Evolutionary conservation across 78 protist species (phyloP), one percentile per base, ranked within the genome.

Genomic region (Speleostelium caveatum): DNA sequence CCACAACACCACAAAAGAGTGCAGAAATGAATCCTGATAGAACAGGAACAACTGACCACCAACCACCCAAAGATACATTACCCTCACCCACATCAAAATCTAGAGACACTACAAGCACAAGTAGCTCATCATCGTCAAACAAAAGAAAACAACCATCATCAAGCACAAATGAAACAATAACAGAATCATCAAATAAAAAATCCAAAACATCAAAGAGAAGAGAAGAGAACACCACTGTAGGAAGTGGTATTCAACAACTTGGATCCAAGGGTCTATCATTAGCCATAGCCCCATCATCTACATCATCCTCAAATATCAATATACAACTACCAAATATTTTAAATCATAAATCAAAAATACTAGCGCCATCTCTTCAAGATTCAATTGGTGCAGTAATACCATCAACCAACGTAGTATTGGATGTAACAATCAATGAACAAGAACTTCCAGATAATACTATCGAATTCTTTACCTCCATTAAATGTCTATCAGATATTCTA

Each of bases 391-490:
- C 16, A 58, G 19, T n/a, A 58, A 5, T n/a, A 58, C 7, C 16
- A n/a, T 5, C 16, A 58, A 58, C 5, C 63, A 58, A 16, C 4
- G 8, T n/a, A 58, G 12, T 58, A 33, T 10, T 74, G 5, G 91
- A 83, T 69, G 49, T 83, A 41, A 45, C 12, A 22, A 59, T 83
- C 38, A 39, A 33, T 1, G 91, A 83, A 69, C 78, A 68, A 56
- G 91, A 83, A 60, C 62, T 83, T 6, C 72, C 7, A 10, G 79
- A 83, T 42, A 30, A 42, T 32, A 56, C 74, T 1, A 35, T 60
- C 1, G 91, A 83, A 33, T 69, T 69, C 28, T 83, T 83, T 33
- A 69, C 91, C 14, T 32, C 51, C 22, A 83, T 83, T 21, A 35
- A 67, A 41, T 83, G 30, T 30, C 1, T 83, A 7, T 22, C 38